Evolutionary conservation across 2,329 filamentous ascomycete species (phyloP).

Genomic region (Beauveria australis): DNA sequence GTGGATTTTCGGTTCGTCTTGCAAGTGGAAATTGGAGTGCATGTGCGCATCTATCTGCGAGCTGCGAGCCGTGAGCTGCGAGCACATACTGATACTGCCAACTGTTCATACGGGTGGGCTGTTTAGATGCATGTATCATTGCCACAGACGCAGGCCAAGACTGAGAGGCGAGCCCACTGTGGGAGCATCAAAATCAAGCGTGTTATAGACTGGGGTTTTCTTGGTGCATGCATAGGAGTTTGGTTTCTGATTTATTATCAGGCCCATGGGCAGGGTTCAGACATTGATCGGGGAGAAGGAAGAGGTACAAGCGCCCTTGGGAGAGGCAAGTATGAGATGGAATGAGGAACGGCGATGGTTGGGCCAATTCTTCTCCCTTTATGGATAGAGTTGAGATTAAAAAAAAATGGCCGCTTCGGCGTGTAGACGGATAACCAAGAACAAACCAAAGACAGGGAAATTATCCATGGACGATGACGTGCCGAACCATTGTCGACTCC

Average conservation of each 20-base stretch:
- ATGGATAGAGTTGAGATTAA: neutral
- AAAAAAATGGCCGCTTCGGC: too few species aligned
- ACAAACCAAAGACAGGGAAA: too few species aligned
- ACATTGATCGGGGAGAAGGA: neutral
- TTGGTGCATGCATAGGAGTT: neutral
- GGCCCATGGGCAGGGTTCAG: neutral
- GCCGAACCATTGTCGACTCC: constrained; percentile 4
- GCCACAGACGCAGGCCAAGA: neutral
- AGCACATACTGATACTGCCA: too few species aligned
- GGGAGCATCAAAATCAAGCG: neutral
- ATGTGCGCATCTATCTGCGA: neutral
- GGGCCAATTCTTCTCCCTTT: neutral
- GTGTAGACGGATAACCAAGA: too few species aligned
- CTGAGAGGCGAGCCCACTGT: neutral
- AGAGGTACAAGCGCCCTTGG: neutral
- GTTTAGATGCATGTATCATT: too few species aligned
- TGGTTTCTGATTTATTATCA: neutral
- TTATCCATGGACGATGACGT: neutral
- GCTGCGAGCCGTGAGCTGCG: neutral
- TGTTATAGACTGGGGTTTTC: neutral
- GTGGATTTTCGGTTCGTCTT: neutral
- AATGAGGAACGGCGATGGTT: constrained; percentile 2
- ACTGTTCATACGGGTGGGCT: too few species aligned
- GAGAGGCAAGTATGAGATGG: neutral
- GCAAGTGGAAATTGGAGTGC: neutral